phyloP scores from a whole-genome alignment of 108 stramenopile genomes.

The Ochromonas danica region DNA sequence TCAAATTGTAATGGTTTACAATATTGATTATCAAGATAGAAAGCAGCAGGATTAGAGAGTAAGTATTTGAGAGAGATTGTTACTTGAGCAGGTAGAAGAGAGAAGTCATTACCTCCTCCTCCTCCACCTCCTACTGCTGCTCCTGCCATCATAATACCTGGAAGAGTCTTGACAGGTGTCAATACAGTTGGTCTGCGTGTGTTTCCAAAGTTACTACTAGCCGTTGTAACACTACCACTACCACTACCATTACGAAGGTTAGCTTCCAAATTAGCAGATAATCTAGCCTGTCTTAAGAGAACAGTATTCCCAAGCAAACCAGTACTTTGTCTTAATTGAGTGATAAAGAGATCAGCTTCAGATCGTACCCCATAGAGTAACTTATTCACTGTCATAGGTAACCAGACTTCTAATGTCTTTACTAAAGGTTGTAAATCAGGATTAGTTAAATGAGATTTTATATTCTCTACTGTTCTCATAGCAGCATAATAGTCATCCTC shows the following conservation, averaged over 20 bases:
- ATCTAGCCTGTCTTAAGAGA: not conserved
- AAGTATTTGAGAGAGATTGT: slow-evolving; percentile 1
- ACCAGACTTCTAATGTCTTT: not conserved
- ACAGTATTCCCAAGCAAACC: slow-evolving; percentile 13
- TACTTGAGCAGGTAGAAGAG: not conserved
- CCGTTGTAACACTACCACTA: not conserved
- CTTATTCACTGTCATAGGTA: not conserved
- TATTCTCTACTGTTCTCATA: not conserved
- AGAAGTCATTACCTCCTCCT: too few species aligned
- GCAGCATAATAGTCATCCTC: slow-evolving; percentile 12
- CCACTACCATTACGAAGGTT: not conserved
- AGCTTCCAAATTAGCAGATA: not conserved
- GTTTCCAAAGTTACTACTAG: not conserved
- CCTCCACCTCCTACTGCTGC: too few species aligned
- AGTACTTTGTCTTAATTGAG: not conserved
- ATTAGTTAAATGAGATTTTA: not conserved
- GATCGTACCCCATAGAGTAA: not conserved
- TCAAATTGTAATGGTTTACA: not conserved
- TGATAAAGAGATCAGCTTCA: not conserved
- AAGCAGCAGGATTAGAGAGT: not conserved
- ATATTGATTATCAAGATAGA: not conserved
- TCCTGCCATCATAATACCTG: too few species aligned
- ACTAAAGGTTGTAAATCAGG: not conserved
- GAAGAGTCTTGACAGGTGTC: too few species aligned
- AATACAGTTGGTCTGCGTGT: not conserved